A percentile compares a stretch with the other conserved stretches of the same genome.
These are phyloP conservation scores for Fusarium oligoseptatum DNA, from an alignment of 2,329 filamentous ascomycete species.

Conservation along the genomic window DNA sequence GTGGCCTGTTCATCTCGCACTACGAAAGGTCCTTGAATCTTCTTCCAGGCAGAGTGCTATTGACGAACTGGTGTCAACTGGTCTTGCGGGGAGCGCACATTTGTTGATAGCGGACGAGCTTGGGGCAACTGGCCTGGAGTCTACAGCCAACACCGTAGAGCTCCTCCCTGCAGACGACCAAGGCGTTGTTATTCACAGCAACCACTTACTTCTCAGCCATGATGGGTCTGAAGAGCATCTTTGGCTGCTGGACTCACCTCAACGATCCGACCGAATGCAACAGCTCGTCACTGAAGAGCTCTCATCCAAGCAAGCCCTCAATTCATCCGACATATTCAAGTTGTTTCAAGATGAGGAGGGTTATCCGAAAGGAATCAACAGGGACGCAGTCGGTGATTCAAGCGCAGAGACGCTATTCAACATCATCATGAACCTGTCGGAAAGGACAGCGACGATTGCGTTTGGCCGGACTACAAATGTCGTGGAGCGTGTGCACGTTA, in stretches of 20 bases:
- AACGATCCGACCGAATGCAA: not conserved
- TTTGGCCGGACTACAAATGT: not conserved
- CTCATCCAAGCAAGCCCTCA: not conserved
- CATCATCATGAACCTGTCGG: not conserved
- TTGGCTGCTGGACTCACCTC: not conserved
- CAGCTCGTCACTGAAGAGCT: not conserved
- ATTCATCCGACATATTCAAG: not conserved
- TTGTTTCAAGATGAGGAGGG: not conserved
- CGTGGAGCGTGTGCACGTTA: not conserved
- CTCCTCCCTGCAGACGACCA: not conserved
- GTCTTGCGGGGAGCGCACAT: not conserved
- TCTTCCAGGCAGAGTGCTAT: not conserved
- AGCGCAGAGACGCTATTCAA: not conserved
- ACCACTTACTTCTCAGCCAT: not conserved
- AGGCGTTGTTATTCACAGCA: not conserved
- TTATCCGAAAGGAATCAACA: not conserved
- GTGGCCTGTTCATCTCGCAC: not conserved
- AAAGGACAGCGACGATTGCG: not conserved
- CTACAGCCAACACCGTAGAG: not conserved
- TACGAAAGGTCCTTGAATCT: constrained; percentile 1
- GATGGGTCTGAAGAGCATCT: not conserved
- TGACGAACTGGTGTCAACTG: not conserved
- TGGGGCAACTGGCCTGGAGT: not conserved
- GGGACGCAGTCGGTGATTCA: not conserved
- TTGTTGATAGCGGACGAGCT: not conserved